Conservation (phyloP, 257 asterid genomes). For the Phtheirospermum japonicum region DNA sequence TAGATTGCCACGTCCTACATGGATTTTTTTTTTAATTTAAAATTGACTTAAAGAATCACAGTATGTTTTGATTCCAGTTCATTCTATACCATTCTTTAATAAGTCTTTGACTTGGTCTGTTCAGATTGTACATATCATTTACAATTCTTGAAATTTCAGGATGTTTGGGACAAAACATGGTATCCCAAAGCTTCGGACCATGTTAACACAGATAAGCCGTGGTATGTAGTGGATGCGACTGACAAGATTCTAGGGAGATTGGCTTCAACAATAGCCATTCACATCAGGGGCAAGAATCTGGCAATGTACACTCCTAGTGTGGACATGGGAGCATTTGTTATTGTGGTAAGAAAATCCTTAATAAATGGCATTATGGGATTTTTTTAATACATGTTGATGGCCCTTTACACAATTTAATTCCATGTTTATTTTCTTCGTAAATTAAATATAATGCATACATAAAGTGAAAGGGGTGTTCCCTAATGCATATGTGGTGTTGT, state of each 20-base stretch:
- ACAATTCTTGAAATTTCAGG: conserved; percentile 44
- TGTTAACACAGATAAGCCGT: conserved; percentile 70
- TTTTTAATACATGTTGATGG: too few relatives aligned
- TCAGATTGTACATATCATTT: conserved; percentile 13
- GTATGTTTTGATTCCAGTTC: background rate
- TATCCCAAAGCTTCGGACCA: conserved; percentile 93
- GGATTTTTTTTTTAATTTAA: background rate
- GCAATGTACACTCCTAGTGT: conserved; percentile 92
- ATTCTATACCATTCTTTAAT: background rate
- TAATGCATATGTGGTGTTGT: too few relatives aligned
- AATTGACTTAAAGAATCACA: background rate
- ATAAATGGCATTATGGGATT: conserved; percentile 5
- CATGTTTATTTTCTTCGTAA: too few relatives aligned
- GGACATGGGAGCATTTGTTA: conserved; percentile 96
- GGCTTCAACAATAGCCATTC: conserved; percentile 86
- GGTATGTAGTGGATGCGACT: conserved; percentile 90
- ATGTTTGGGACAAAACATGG: conserved; percentile 92
- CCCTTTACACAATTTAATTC: too few relatives aligned
- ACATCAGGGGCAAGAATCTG: conserved; percentile 89
- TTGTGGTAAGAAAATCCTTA: conserved; percentile 50
- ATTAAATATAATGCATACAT: too few relatives aligned
- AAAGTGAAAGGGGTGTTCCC: too few relatives aligned
- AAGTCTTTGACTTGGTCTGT: too few relatives aligned
- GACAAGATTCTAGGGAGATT: conserved; percentile 89
- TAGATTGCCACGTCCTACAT: background rate